These are phyloP conservation scores for Durotheca rogersii DNA, from an alignment of 495 filamentous ascomycete species.

Conservation along the genomic window DNA sequence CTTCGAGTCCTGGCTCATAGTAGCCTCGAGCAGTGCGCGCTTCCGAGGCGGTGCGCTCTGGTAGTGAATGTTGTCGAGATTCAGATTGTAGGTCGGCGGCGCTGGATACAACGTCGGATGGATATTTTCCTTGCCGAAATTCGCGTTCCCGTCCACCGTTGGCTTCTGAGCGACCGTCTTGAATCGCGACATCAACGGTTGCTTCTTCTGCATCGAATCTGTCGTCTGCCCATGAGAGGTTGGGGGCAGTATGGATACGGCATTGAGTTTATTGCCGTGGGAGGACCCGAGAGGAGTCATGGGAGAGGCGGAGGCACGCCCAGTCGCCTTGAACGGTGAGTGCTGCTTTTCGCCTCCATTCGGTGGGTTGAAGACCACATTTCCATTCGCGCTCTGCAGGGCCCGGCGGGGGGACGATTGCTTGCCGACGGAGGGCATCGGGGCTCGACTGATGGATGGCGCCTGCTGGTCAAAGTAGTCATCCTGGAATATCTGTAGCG, in stretches of 20 bases:
- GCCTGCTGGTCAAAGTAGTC: slow-evolving; percentile 49
- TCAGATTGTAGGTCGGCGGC: slow-evolving; percentile 52
- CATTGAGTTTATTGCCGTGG: slow-evolving; percentile 52
- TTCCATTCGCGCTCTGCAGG: slow-evolving; percentile 53
- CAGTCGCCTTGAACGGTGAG: slow-evolving; percentile 57
- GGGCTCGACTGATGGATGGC: slow-evolving; percentile 51
- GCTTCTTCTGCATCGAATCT: slow-evolving; percentile 83
- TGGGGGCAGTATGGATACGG: slow-evolving; percentile 73
- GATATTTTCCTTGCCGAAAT: slow-evolving; percentile 67
- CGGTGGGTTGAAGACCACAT: slow-evolving; percentile 59
- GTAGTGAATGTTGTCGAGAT: slow-evolving; percentile 55
- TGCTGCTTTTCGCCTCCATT: slow-evolving; percentile 50
- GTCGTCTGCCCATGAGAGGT: slow-evolving; percentile 63
- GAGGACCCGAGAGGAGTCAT: slow-evolving; percentile 47
- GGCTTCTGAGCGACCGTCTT: slow-evolving; percentile 64
- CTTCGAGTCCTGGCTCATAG: slow-evolving; percentile 68
- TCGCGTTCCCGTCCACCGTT: slow-evolving; percentile 63
- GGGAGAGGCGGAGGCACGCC: slow-evolving; percentile 41
- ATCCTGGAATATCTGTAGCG: slow-evolving; percentile 66
- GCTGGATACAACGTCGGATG: slow-evolving; percentile 51
- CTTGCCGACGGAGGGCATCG: slow-evolving; percentile 52
- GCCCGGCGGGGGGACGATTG: slow-evolving; percentile 42
- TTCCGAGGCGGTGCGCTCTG: slow-evolving; percentile 61
- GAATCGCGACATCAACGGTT: slow-evolving; percentile 59
- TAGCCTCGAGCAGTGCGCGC: slow-evolving; percentile 68